Conservation (phyloP, 2,329 filamentous ascomycete species). For the Colletotrichum costaricense region DNA sequence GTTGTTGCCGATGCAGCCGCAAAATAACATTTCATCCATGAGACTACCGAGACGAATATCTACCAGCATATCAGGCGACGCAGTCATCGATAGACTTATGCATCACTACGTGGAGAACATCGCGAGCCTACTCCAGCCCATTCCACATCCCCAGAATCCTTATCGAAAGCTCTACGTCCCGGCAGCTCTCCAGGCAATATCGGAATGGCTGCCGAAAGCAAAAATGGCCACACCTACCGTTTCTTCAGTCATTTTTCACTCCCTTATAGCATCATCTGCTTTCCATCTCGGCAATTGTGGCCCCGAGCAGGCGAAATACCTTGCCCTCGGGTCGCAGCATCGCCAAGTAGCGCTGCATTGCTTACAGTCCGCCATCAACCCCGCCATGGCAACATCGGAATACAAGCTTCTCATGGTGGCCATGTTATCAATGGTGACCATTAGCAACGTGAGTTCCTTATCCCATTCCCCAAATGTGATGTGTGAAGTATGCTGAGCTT, state of each 20-base stretch:
- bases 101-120: slow-evolving; percentile 14
- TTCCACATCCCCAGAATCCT: slow-evolving; percentile 10
- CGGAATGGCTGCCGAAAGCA: background rate
- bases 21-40: background rate
- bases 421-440: background rate
- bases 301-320: background rate
- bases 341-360: background rate
- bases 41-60: background rate
- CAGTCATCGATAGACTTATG: background rate
- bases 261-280: background rate
- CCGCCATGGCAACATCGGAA: background rate
- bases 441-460: background rate
- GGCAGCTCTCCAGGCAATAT: slow-evolving; percentile 4
- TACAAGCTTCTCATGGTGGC: slow-evolving; percentile 20
- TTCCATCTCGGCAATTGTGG: slow-evolving; percentile 7
- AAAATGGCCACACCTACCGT: background rate
- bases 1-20: background rate
- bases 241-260: slow-evolving; percentile 12
- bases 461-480: too few species aligned
- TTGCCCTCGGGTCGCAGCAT: background rate
- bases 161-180: slow-evolving; percentile 9
- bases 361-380: background rate
- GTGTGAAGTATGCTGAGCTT: background rate
- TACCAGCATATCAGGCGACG: slow-evolving; percentile 6
- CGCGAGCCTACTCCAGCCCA: slow-evolving; percentile 10